These are phyloP conservation scores for Dittrichia graveolens DNA, from an alignment of 129 eudicot species.

Conservation along the genomic window DNA sequence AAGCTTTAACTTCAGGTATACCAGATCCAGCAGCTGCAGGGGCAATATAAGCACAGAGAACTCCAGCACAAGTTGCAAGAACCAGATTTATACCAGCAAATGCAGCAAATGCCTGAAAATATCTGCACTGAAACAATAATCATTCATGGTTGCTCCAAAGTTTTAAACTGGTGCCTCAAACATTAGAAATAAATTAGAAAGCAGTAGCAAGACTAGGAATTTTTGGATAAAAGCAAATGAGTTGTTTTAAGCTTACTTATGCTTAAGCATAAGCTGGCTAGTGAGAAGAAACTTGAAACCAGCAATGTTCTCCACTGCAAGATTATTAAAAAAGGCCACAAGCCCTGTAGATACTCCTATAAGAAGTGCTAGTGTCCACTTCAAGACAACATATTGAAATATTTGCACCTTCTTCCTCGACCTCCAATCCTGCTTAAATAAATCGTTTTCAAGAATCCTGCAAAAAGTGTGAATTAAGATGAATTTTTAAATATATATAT, in stretches of 20 bases:
- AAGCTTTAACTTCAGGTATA: slow-evolving; percentile 97
- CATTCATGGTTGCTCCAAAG: slow-evolving; percentile 24
- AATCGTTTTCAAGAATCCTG: slow-evolving; percentile 92
- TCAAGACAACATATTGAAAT: slow-evolving; percentile 73
- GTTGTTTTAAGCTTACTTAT: slow-evolving; percentile 70
- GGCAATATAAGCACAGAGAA: slow-evolving; percentile 84
- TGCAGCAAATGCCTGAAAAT: slow-evolving; percentile 62
- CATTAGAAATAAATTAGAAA: no score
- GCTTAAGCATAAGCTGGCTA: slow-evolving; percentile 62
- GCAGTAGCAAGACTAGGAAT: no score
- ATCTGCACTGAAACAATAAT: slow-evolving; percentile 62
- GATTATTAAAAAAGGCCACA: slow-evolving; percentile 81
- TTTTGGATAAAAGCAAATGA: no score
- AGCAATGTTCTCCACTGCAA: slow-evolving; percentile 90
- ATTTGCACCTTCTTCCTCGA: slow-evolving; percentile 79
- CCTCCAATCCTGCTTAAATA: slow-evolving; percentile 99
- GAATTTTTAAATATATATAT: neutral
- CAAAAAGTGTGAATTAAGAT: slow-evolving; percentile 20
- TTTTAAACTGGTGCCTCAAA: no score
- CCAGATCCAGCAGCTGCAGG: slow-evolving; percentile 99
- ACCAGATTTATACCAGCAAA: slow-evolving; percentile 71
- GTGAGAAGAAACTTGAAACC: slow-evolving; percentile 88
- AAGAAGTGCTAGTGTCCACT: slow-evolving; percentile 86
- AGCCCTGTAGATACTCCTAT: slow-evolving; percentile 83
- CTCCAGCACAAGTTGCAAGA: slow-evolving; percentile 74